phyloP scores from a whole-genome alignment of 2,329 filamentous ascomycete genomes.

The Diaporthe aspalathi region DNA sequence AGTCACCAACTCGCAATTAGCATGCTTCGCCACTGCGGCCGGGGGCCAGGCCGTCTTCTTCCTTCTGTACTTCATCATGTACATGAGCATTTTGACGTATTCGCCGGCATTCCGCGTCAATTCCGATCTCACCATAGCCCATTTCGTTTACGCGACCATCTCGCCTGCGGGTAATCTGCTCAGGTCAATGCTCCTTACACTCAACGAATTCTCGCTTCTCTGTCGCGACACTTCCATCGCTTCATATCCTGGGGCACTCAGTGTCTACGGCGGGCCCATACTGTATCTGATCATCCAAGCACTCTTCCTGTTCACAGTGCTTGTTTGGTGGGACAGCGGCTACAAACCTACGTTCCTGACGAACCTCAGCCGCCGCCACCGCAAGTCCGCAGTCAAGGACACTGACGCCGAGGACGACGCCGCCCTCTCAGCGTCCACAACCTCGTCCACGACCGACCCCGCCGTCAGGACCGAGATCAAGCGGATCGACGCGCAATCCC shows the following conservation, averaged over 20 bases:
- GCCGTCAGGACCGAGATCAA: constrained; percentile 74
- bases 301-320: constrained; percentile 74
- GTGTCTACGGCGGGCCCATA: constrained; percentile 85
- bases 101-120: constrained; percentile 77
- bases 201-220: constrained; percentile 86
- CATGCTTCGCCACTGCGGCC: constrained; percentile 73
- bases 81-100: constrained; percentile 80
- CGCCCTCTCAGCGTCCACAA: constrained; percentile 8
- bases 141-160: constrained; percentile 79
- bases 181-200: constrained; percentile 77
- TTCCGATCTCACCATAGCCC: constrained; percentile 71
- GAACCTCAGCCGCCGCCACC: constrained; percentile 52
- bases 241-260: constrained; percentile 75
- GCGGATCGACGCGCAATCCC: constrained; percentile 66
- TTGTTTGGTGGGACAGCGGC: constrained; percentile 86
- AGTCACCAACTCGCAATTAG: constrained; percentile 54
- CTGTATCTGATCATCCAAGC: constrained; percentile 83
- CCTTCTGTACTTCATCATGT: constrained; percentile 77
- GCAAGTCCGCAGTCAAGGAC: constrained; percentile 41
- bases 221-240: constrained; percentile 75
- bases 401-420: constrained; percentile 34
- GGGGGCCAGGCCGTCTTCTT: constrained; percentile 80
- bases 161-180: constrained; percentile 82
- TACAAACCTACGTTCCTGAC: constrained; percentile 68
- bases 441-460: constrained; percentile 55